A percentile compares a stretch with the other conserved stretches of the same genome.
Evolutionary conservation across 257 asterid species (phyloP).

Genomic region (Cruciata laevipes): DNA sequence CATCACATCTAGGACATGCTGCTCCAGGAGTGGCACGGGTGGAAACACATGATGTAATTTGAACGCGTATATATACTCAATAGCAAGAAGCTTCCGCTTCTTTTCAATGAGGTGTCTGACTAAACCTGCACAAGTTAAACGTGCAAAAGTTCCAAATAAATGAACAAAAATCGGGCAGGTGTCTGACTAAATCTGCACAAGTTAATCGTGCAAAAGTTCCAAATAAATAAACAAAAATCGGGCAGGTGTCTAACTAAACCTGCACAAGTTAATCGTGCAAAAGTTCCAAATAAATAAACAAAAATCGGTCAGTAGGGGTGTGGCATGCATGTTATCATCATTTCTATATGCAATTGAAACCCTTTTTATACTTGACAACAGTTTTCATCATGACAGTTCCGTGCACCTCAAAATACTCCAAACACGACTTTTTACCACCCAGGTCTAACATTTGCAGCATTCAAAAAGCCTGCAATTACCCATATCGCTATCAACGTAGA

Average conservation of each 20-base stretch:
- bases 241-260: conserved; percentile 14
- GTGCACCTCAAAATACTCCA: neutral
- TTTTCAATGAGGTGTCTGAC: conserved; percentile 5
- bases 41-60: conserved; percentile 12
- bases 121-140: conserved; percentile 4
- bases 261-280: neutral
- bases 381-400: no score
- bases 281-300: neutral
- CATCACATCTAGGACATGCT: conserved; percentile 4
- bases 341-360: no score
- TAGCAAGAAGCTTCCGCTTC: conserved; percentile 12
- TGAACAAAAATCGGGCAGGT: no score
- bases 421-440: neutral
- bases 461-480: neutral
- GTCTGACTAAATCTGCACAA: no score
- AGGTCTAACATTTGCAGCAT: neutral
- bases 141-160: neutral
- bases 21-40: conserved; percentile 18
- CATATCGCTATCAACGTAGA: neutral
- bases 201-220: neutral
- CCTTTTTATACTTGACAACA: neutral
- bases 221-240: neutral
- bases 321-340: no score
- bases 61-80: conserved; percentile 17
- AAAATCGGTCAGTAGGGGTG: no score